Percentiles rank a stretch among this genome's conserved stretches.
Evolutionary conservation across 495 filamentous ascomycete genomes (phyloP).

Genomic region (Lasiosphaeria miniovina): DNA sequence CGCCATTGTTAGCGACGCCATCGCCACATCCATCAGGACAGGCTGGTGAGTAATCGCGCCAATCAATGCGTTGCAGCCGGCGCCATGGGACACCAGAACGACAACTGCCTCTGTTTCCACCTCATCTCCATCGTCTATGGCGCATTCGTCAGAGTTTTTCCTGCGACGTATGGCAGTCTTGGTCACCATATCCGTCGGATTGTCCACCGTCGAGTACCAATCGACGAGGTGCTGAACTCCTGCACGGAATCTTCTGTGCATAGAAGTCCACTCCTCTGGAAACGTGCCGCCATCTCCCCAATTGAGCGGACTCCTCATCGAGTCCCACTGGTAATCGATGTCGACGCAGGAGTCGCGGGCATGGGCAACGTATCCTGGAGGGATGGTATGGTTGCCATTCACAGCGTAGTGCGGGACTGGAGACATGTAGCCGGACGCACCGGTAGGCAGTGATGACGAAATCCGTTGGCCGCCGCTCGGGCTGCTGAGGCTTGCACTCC

Average conservation of each 20-base stretch:
- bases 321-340: constrained; percentile 94
- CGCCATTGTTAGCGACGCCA: constrained; percentile 89
- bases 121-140: constrained; percentile 43
- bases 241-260: constrained; percentile 84
- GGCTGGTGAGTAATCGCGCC: constrained; percentile 86
- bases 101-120: constrained; percentile 70
- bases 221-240: constrained; percentile 72
- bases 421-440: constrained; percentile 57
- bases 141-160: constrained; percentile 13
- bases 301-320: constrained; percentile 66
- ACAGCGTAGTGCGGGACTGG: constrained; percentile 83
- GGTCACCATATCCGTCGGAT: constrained; percentile 48
- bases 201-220: constrained; percentile 65
- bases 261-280: constrained; percentile 90
- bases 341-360: constrained; percentile 85
- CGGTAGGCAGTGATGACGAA: constrained; percentile 10
- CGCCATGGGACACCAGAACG: constrained; percentile 95
- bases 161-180: constrained; percentile 27
- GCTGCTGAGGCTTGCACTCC: constrained; percentile 19
- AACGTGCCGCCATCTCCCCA: constrained; percentile 88
- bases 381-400: constrained; percentile 75
- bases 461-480: neutral
- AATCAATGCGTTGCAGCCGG: constrained; percentile 93
- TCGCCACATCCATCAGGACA: constrained; percentile 81
- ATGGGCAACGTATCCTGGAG: constrained; percentile 82